Percentiles rank a stretch among this genome's conserved stretches.
Conservation (phyloP, 495 filamentous ascomycete species). For the Bathelium albidoporum region DNA sequence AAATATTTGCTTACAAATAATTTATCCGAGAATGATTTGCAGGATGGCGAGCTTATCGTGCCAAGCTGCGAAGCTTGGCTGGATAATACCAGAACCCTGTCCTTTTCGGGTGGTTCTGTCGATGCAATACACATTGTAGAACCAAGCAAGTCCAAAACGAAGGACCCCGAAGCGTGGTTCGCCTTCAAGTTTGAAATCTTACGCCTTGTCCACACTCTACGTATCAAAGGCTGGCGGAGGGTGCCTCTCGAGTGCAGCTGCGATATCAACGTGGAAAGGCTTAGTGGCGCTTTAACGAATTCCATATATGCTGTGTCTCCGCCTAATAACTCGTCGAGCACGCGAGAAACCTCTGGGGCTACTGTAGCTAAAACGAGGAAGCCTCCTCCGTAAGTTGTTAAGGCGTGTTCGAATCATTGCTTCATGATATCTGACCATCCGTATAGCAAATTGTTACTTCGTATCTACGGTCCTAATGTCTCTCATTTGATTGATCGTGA, state of each 20-base stretch:
- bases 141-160: slow-evolving; percentile 33
- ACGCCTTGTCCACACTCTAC: slow-evolving; percentile 76
- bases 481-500: slow-evolving; percentile 93
- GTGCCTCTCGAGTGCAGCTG: slow-evolving; percentile 60
- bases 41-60: slow-evolving; percentile 59
- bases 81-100: slow-evolving; percentile 79
- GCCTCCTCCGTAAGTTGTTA: slow-evolving; percentile 38
- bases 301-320: slow-evolving; percentile 90
- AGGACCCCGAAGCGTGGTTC: slow-evolving; percentile 64
- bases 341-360: slow-evolving; percentile 29
- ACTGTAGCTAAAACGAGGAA: slow-evolving; percentile 35
- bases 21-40: slow-evolving; percentile 69
- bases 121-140: slow-evolving; percentile 33
- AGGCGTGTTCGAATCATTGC: background rate
- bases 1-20: slow-evolving; percentile 21
- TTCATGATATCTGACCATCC: slow-evolving; percentile 5
- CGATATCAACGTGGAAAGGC: slow-evolving; percentile 69
- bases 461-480: slow-evolving; percentile 92
- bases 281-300: slow-evolving; percentile 93
- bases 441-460: slow-evolving; percentile 67
- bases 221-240: slow-evolving; percentile 79
- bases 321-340: slow-evolving; percentile 45
- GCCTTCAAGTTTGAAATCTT: slow-evolving; percentile 85
- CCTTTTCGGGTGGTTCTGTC: slow-evolving; percentile 55
- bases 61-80: slow-evolving; percentile 69